phyloP scores from a whole-genome alignment of 306 rosid species.

The Neltuma alba region DNA sequence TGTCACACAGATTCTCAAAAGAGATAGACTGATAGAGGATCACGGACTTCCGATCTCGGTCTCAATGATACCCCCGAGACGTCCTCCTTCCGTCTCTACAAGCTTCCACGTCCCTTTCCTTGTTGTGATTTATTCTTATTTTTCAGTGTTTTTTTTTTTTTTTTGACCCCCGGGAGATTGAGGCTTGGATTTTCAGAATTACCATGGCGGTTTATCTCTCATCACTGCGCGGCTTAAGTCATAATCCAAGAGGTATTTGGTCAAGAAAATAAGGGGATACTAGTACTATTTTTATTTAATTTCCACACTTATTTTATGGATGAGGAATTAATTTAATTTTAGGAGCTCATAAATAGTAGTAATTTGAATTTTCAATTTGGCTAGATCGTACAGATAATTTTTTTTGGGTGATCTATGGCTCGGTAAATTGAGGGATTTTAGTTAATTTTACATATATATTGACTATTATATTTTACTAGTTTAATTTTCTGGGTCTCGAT shows the following conservation, averaged over 20 bases:
- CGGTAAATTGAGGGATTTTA: too few relatives aligned
- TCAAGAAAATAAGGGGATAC: too few relatives aligned
- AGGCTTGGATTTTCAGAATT: not conserved
- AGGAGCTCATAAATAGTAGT: too few relatives aligned
- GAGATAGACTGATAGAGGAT: conserved; percentile 22
- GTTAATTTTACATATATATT: too few relatives aligned
- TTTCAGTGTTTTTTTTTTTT: not conserved
- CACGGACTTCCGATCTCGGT: conserved; percentile 43
- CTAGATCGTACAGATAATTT: too few relatives aligned
- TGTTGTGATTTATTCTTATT: not conserved
- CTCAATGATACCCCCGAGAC: conserved; percentile 32
- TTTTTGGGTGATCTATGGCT: too few relatives aligned
- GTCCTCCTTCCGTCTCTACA: conserved; percentile 20
- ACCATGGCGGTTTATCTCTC: not conserved
- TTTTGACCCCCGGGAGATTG: not conserved
- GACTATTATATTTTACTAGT: too few relatives aligned
- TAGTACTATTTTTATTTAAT: too few relatives aligned
- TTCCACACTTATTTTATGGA: not conserved
- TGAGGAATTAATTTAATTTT: too few relatives aligned
- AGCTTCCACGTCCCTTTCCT: conserved; percentile 28
- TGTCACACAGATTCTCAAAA: not conserved
- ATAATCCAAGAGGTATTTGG: not conserved
- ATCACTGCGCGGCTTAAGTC: too few relatives aligned
- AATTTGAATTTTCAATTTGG: too few relatives aligned
- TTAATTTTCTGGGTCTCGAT: too few relatives aligned